Conservation (phyloP, 208 protist genomes). For the Crithidia brevicula region DNA sequence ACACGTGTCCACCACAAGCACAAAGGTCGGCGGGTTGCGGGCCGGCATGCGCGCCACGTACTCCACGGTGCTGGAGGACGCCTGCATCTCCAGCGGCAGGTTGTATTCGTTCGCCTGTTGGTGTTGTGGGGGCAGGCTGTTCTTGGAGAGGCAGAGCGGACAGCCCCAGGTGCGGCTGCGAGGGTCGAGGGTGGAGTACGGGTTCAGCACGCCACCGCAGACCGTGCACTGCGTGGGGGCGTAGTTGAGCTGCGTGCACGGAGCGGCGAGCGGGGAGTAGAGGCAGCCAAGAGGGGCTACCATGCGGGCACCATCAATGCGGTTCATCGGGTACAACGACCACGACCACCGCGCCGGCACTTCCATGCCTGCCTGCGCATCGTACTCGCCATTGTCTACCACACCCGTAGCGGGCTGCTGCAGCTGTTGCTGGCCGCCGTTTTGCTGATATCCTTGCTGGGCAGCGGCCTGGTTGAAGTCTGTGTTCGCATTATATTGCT, state of each 20-base stretch:
- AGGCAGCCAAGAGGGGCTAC: constrained; percentile 96
- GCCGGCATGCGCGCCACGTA: constrained; percentile 76
- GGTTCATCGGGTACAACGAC: constrained; percentile 94
- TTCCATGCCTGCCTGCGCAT: constrained; percentile 3
- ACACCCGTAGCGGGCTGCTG: constrained; percentile 24
- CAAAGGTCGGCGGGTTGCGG: constrained; percentile 74
- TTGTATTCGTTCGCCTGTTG: constrained; percentile 88
- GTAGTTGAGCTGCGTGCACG: constrained; percentile 88
- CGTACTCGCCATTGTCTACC: constrained; percentile 28
- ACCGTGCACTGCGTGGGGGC: constrained; percentile 94
- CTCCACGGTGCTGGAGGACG: constrained; percentile 91
- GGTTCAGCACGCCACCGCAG: constrained; percentile 96
- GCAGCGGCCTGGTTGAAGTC: constrained; percentile 11
- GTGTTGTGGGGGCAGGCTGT: constrained; percentile 96
- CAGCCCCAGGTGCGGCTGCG: constrained; percentile 90
- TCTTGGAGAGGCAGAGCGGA: constrained; percentile 95
- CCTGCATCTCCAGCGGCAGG: constrained; percentile 34
- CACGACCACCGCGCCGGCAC: constrained; percentile 93
- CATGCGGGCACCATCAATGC: constrained; percentile 95
- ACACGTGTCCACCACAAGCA: constrained; percentile 98
- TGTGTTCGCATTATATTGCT: constrained; percentile 30
- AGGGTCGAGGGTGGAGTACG: constrained; percentile 85
- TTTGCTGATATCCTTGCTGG: constrained; percentile 18
- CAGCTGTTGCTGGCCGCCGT: constrained; percentile 24
- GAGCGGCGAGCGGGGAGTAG: constrained; percentile 96